phyloP scores from a whole-genome alignment of 176 grass and related monocot genomes.

The Musa schizocarpa region DNA sequence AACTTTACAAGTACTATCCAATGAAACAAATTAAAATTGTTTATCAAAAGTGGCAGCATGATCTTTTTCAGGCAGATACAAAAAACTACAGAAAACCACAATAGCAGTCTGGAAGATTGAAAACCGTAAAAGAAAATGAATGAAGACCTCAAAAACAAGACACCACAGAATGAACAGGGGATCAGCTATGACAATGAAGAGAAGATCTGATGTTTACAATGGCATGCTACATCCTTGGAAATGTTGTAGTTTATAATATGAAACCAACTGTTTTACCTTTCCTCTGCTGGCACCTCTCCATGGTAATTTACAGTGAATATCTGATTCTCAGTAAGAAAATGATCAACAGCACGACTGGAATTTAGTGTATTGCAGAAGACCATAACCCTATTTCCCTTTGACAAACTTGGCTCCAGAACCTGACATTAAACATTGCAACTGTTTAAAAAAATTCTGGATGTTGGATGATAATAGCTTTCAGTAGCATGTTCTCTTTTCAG shows the following conservation, averaged over 20 bases:
- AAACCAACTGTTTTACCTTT: constrained; percentile 44
- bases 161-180: too few relatives aligned
- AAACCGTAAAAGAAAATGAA: too few relatives aligned
- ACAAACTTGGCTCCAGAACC: constrained; percentile 96
- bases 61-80: too few relatives aligned
- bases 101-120: too few relatives aligned
- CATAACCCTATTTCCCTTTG: constrained; percentile 90
- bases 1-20: too few relatives aligned
- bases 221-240: neutral
- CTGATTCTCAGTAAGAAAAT: constrained; percentile 86
- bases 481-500: neutral
- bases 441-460: neutral
- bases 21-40: too few relatives aligned
- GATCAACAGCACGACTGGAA: constrained; percentile 92
- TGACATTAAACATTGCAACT: constrained; percentile 17
- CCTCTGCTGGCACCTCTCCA: constrained; percentile 89
- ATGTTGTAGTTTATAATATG: neutral
- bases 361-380: constrained; percentile 98
- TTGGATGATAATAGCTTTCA: neutral
- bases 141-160: too few relatives aligned
- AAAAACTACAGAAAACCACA: too few relatives aligned
- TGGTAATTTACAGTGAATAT: constrained; percentile 97
- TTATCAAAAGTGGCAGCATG: too few relatives aligned
- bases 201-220: too few relatives aligned
- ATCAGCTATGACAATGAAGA: too few relatives aligned